Base-by-base conservation (phyloP, 352 stramenopile species). In the Pythium grandisporangium region DNA sequence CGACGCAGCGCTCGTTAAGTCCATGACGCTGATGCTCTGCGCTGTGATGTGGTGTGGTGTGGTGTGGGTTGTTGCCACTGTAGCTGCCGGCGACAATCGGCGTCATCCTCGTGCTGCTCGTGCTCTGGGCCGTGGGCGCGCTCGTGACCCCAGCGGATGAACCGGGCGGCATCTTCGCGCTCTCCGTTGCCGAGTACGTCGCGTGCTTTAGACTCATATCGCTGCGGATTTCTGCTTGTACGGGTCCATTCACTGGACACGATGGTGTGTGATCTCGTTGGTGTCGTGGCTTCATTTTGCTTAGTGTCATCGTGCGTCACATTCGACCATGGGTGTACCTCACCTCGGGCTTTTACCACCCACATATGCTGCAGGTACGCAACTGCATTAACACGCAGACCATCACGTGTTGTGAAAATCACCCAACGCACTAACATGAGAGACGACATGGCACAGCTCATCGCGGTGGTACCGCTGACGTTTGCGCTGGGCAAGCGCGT, bases 251-350 rank as follows among this genome's bases (percentile, higher is more conserved):
- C 4, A 39, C 6, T 35, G 4, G 5, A 30, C 2, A 25, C 4
- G 34, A 11, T 33, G 8, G 6, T 29, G 13, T 45, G 13, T 17
- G n/a, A n/a, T n/a, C n/a, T n/a, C n/a, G n/a, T n/a, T n/a, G n/a
- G n/a, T n/a, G n/a, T n/a, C n/a, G n/a, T n/a, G n/a, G n/a, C n/a
- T n/a, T n/a, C n/a, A n/a, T n/a, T n/a, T n/a, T n/a, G n/a, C 22
- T 6, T 30, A 93, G 81, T 52, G 78, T 77, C 39, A 93, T 93
- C 39, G 49, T 93, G 30, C 59, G 66, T 37, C 81, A 93, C 42
- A 93, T 93, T 22, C 77, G 81, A 3, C 81, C 81, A 17, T 93
- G 81, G 81, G 71, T 90, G 26, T 91, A 88, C 52, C 41, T 92
- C 37, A 91, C 81, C 5, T 70, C 81, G 6, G 78, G 78, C 4